Conservation (phyloP, 2,329 filamentous ascomycete genomes). For the Colletotrichum tropicale region DNA sequence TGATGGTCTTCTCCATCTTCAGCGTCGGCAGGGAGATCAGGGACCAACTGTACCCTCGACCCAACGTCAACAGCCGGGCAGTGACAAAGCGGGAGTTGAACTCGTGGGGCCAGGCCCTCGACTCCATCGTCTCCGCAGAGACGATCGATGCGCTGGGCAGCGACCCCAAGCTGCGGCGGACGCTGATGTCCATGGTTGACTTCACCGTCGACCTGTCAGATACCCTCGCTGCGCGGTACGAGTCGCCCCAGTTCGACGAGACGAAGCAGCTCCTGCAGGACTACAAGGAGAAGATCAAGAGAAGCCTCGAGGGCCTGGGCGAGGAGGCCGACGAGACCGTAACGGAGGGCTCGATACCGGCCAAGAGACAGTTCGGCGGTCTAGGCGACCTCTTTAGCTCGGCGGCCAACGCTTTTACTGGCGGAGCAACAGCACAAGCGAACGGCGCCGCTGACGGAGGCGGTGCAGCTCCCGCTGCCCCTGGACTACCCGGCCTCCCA, state of each 20-base stretch:
- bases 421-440: not conserved
- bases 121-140: conserved; percentile 11
- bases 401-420: not conserved
- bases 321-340: not conserved
- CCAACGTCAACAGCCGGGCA: not conserved
- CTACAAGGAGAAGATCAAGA: conserved; percentile 5
- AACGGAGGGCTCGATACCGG: not conserved
- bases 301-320: not conserved
- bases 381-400: not conserved
- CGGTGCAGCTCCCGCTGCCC: not conserved
- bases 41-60: not conserved
- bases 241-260: conserved; percentile 4
- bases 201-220: conserved; percentile 17
- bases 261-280: conserved; percentile 8
- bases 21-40: conserved; percentile 9
- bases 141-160: conserved; percentile 11
- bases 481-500: not conserved
- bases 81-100: not conserved
- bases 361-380: not conserved
- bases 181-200: conserved; percentile 19
- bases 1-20: conserved; percentile 19
- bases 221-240: not conserved
- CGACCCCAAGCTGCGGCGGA: conserved; percentile 12
- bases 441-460: not conserved
- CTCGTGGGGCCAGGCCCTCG: conserved; percentile 19